These are phyloP conservation scores for Corymbia maculata DNA, from an alignment of 345 rosid genomes.

Conservation along the genomic window DNA sequence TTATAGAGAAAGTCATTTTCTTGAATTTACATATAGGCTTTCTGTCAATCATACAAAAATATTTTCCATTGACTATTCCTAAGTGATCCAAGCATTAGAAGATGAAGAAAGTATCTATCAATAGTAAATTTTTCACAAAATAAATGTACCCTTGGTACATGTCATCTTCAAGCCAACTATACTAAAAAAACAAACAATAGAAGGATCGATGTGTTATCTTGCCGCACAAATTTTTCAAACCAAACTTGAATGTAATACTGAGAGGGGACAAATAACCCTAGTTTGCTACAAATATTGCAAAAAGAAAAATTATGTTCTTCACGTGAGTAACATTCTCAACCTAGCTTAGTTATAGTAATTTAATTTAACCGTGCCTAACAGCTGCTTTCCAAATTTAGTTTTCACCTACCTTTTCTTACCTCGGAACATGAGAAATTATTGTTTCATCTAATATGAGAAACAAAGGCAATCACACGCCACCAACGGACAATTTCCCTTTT, in stretches of 20 bases:
- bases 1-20: background rate
- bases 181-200: background rate
- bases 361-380: background rate
- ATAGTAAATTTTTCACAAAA: background rate
- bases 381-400: background rate
- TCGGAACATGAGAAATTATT: background rate
- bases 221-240: background rate
- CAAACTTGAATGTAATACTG: background rate
- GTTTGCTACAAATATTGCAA: background rate
- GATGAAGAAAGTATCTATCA: background rate
- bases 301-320: background rate
- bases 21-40: background rate
- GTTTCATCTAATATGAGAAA: background rate
- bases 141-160: too few species aligned
- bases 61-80: background rate
- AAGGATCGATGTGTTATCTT: background rate
- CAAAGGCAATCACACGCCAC: background rate
- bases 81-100: background rate
- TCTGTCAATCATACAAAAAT: background rate
- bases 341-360: background rate
- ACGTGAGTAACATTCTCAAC: background rate
- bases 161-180: background rate
- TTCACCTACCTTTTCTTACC: background rate
- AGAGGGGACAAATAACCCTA: background rate
- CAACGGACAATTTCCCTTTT: background rate